Evolutionary conservation across 768 basidiomycete species (phyloP), one percentile per base, ranked within the genome.

Genomic region (Podaxis rugospora): DNA sequence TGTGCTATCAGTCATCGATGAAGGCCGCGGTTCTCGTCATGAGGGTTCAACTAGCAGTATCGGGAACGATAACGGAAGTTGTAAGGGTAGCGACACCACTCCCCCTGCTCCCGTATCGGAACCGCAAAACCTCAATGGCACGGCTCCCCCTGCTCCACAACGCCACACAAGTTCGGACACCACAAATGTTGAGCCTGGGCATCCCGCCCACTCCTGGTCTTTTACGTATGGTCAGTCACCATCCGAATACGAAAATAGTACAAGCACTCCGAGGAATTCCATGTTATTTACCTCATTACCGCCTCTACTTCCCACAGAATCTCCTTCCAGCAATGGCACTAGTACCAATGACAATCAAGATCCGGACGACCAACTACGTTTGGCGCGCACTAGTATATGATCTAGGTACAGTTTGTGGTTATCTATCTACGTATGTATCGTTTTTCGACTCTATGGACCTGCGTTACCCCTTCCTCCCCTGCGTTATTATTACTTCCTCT

Each of bases 1-100:
- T 61, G 83, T 88, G n/a, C 75, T 92, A n/a, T 72, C 88, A 32
- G 81, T 84, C 21, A 86, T 92, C 57, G 87, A 90, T 62, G 90
- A 92, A 72, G 71, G 65, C 21, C 59, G 50, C 13, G 37, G 60
- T 42, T 40, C 62, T 21, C 59, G 59, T 18, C 59, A 61, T n/a
- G 59, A 61, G 13, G 52, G 21, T n/a, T 55, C 59, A 44, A 25
- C 16, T 16, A 44, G 10, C 3, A 25, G 32, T 40, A 39, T 5
- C 21, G 42, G 5, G 28, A 46, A 39, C 11, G 52, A 60, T 47
- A 36, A 44, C 39, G 51, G 47, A 51, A 13, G 21, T n/a, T 49
- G 36, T 42, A 40, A 53, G 1, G 21, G 21, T 32, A 16, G 37
- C 35, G 55, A 59, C 32, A 57, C 32, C 47, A 57, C 59, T 18